Evolutionary conservation across 495 filamentous ascomycete species (phyloP).

Genomic region (Penicillium dipodomyicola): DNA sequence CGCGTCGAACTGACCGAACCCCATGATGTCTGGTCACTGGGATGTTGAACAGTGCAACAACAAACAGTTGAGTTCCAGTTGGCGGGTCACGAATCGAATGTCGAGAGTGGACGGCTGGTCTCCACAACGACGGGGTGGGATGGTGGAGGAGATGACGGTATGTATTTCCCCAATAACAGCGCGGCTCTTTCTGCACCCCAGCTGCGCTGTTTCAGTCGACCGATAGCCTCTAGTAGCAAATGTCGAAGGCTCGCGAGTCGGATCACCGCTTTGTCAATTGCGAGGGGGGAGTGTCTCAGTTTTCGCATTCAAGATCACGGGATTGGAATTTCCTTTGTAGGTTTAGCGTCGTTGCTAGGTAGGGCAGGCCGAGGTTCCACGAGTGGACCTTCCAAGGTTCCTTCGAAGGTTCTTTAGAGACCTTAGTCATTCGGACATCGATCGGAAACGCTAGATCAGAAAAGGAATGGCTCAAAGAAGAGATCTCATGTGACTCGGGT

Average conservation of each 20-base stretch:
- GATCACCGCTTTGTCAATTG: constrained; percentile 4
- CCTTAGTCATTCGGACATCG: constrained; percentile 12
- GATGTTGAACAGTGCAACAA: constrained; percentile 17
- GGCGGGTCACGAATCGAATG: constrained; percentile 25
- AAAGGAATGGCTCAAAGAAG: neutral
- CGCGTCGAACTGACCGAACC: constrained; percentile 81
- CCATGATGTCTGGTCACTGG: constrained; percentile 55
- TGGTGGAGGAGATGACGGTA: constrained; percentile 25
- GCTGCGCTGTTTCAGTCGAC: constrained; percentile 1
- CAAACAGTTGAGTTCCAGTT: constrained; percentile 23
- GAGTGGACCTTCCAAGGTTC: neutral
- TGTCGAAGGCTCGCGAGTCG: neutral
- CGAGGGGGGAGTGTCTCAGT: constrained; percentile 19
- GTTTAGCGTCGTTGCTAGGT: constrained; percentile 12
- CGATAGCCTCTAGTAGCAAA: neutral
- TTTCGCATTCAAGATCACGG: constrained; percentile 17
- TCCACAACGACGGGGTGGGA: constrained; percentile 34
- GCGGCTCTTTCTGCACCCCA: constrained; percentile 9
- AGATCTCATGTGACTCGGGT: constrained; percentile 6
- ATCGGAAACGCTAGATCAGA: constrained; percentile 7
- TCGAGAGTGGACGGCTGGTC: constrained; percentile 17
- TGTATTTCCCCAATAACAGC: constrained; percentile 5
- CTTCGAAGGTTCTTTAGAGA: neutral
- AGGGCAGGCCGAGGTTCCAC: no score
- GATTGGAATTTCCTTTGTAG: constrained; percentile 12